These are phyloP conservation scores for Pyricularia grisea DNA, from an alignment of 2,329 filamentous ascomycete genomes.

Conservation along the genomic window DNA sequence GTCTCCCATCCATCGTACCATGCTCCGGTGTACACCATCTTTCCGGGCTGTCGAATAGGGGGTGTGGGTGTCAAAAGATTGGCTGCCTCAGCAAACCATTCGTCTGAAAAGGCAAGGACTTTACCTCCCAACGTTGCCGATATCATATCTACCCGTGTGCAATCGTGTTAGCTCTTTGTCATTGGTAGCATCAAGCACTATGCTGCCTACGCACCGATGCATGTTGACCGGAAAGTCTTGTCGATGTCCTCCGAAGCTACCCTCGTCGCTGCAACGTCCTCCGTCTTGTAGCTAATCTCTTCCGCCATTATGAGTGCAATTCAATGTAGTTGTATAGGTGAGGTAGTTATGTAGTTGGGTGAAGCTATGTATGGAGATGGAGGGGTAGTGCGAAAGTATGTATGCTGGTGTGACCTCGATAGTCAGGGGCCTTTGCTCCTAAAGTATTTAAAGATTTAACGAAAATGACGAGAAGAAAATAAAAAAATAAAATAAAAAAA, in stretches of 20 bases:
- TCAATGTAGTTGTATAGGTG: not conserved
- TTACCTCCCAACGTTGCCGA: slow-evolving; percentile 53
- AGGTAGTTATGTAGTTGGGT: not conserved
- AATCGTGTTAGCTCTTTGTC: not conserved
- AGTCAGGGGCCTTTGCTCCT: not conserved
- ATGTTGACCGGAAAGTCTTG: slow-evolving; percentile 49
- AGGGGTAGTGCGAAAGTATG: not conserved
- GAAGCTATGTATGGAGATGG: not conserved
- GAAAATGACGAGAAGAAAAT: not conserved
- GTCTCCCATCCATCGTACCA: slow-evolving; percentile 69
- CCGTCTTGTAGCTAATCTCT: slow-evolving; percentile 45
- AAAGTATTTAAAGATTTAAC: not conserved
- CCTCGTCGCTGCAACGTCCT: slow-evolving; percentile 37
- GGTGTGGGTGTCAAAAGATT: slow-evolving; percentile 56
- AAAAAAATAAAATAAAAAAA: too few species aligned
- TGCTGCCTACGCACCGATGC: slow-evolving; percentile 41
- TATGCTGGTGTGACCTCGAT: not conserved
- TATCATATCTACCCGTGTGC: slow-evolving; percentile 40
- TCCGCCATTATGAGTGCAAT: slow-evolving; percentile 22
- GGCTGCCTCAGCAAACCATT: slow-evolving; percentile 58
- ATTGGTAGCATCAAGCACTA: too few species aligned
- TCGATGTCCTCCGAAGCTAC: slow-evolving; percentile 48
- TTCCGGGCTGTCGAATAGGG: slow-evolving; percentile 53
- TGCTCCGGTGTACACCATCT: slow-evolving; percentile 60
- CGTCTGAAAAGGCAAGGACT: slow-evolving; percentile 55